phyloP scores from a whole-genome alignment of 2,329 filamentous ascomycete genomes.

The Nemania sp. region DNA sequence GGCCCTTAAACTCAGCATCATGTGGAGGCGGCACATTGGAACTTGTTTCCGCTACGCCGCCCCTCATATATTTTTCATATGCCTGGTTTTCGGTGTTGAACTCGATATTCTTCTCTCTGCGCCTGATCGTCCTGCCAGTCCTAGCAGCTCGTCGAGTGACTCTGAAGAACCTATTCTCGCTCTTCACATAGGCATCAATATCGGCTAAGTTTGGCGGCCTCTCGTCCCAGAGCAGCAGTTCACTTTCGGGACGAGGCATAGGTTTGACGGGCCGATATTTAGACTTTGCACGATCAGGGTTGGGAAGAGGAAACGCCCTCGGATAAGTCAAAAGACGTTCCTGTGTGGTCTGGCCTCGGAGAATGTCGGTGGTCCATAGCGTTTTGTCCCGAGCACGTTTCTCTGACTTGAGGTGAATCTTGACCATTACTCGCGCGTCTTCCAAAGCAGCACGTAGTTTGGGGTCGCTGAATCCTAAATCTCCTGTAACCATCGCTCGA shows the following conservation, averaged over 20 bases:
- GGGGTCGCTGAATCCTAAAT: conserved; percentile 41
- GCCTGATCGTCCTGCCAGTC: not conserved
- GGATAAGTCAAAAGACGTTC: conserved; percentile 46
- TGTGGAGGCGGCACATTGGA: conserved; percentile 17
- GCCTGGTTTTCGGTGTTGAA: conserved; percentile 51
- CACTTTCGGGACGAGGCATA: conserved; percentile 15
- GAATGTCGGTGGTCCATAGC: conserved; percentile 43
- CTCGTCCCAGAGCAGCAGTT: conserved; percentile 18
- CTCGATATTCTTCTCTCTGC: not conserved
- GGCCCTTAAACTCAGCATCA: conserved; percentile 11
- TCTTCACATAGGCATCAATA: conserved; percentile 32
- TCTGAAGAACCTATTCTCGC: conserved; percentile 36
- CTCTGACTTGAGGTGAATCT: conserved; percentile 40
- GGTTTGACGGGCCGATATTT: conserved; percentile 39
- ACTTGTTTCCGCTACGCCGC: conserved; percentile 14
- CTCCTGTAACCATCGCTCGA: conserved; percentile 42
- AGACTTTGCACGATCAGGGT: conserved; percentile 37
- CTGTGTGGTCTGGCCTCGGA: conserved; percentile 35
- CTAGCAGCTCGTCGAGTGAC: not conserved
- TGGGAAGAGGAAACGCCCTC: conserved; percentile 37
- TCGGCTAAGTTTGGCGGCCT: conserved; percentile 12
- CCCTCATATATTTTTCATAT: conserved; percentile 53
- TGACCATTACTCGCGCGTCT: conserved; percentile 44
- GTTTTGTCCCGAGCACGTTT: conserved; percentile 37
- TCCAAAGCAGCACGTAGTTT: conserved; percentile 39